Evolutionary conservation across 495 filamentous ascomycete genomes (phyloP), one percentile per base, ranked within the genome.

Genomic region (Aspergillus steynii): DNA sequence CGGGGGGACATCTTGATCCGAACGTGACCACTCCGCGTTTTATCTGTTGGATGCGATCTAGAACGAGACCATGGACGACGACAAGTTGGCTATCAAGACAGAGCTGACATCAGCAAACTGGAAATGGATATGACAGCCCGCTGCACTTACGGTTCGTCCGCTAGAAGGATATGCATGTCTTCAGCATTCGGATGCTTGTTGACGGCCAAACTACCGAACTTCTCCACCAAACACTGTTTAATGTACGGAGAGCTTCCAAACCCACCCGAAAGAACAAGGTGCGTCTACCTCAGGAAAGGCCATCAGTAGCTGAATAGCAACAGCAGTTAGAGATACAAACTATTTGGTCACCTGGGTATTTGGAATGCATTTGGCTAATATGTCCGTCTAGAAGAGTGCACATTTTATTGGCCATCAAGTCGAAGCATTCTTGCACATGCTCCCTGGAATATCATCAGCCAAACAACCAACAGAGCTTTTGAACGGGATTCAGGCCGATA

Each of bases 211-310:
- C 61, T 64, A 12, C 61, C 69, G 61, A 80, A 82, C 28, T 69
- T 68, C 7, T 79, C 65, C 28, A 78, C 59, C 8, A 85, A 71
- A 7, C 74, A 64, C 46, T 80, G 68, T 42, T 75, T 68, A 3
- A 90, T 78, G 61, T 90, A 89, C n/a, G 79, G 72, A 0, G 85
- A 88, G 65, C 85, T 87, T 12, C 86, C 86, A 4, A 89, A 81
- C 2, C 87, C 87, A 4, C 87, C 87, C 0, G 85, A 88, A 6
- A 90, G 73, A 4, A 90, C 77, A 32, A 88, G 72, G 58, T 86
- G 82, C 34, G 66, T 71, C 80, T 83, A 54, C 32, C 53, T 27
- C 26, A 29, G 10, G 37, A 37, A 55, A 49, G 49, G 6, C 28
- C 26, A 52, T 15, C 50, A 14, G 50, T n/a, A 28, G 34, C 15